Conservation (phyloP, 2,329 filamentous ascomycete genomes). For the Paraphaeosphaeria sporulosa region DNA sequence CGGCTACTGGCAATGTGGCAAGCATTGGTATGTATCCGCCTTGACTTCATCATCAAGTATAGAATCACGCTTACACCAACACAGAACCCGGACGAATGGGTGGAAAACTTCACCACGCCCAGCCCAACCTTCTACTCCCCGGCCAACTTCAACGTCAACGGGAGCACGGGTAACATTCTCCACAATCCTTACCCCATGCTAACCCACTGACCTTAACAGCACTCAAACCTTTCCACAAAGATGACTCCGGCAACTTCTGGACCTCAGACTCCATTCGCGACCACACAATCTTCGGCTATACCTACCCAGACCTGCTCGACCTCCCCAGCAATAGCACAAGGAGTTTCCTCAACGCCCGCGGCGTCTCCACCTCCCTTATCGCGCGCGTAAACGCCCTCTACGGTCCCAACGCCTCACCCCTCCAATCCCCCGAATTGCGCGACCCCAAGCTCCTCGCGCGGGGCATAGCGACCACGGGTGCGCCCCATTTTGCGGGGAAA, state of each 20-base stretch:
- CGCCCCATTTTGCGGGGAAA: slow-evolving; percentile 12
- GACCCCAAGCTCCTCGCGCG: slow-evolving; percentile 33
- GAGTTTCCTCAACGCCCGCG: slow-evolving; percentile 63
- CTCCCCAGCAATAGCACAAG: slow-evolving; percentile 75
- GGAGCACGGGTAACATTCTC: slow-evolving; percentile 55
- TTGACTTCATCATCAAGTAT: too few species aligned
- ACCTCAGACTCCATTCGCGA: slow-evolving; percentile 69
- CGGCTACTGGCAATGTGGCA: slow-evolving; percentile 81
- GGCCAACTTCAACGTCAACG: slow-evolving; percentile 62
- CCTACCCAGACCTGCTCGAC: slow-evolving; percentile 70
- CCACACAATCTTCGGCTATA: slow-evolving; percentile 73
- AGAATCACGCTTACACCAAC: not conserved
- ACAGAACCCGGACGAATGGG: slow-evolving; percentile 69
- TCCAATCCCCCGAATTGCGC: not conserved
- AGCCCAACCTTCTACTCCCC: slow-evolving; percentile 68
- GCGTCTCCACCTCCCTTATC: slow-evolving; percentile 51
- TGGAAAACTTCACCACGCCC: slow-evolving; percentile 62
- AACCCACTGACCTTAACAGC: slow-evolving; percentile 35
- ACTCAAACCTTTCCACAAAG: slow-evolving; percentile 72
- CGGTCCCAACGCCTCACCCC: slow-evolving; percentile 50
- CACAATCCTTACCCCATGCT: not conserved
- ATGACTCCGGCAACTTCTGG: slow-evolving; percentile 69
- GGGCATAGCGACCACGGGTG: slow-evolving; percentile 40
- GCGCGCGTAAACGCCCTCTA: slow-evolving; percentile 68
- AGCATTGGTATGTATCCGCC: slow-evolving; percentile 53